phyloP scores from a whole-genome alignment of 1,284 basidiomycete genomes.

The Earliella scabrosa region DNA sequence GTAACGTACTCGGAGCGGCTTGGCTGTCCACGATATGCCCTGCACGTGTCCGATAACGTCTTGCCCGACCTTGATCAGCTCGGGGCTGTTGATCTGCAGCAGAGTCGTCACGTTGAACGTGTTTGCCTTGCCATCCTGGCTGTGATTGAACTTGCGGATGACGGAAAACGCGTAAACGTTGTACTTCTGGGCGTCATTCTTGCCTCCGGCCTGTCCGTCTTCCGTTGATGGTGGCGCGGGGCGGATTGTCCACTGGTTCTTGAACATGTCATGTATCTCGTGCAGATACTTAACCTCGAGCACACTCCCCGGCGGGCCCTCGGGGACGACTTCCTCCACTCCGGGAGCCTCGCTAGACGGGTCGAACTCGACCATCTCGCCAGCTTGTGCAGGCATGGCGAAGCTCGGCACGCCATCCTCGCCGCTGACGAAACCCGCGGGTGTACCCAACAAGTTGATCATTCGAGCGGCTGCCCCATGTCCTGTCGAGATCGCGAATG shows the following conservation, averaged over 20 bases:
- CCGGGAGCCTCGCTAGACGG: constrained; percentile 3
- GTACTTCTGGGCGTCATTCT: constrained; percentile 31
- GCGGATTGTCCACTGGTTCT: constrained; percentile 30
- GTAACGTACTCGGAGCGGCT: constrained; percentile 55
- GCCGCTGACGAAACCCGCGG: background rate
- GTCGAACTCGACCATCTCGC: constrained; percentile 27
- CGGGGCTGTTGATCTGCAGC: constrained; percentile 57
- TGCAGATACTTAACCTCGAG: constrained; percentile 35
- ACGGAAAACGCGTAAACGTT: constrained; percentile 35
- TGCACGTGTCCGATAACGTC: constrained; percentile 58
- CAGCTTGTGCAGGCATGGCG: constrained; percentile 22
- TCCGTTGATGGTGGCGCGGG: constrained; percentile 28
- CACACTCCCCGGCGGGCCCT: constrained; percentile 30
- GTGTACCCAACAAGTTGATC: constrained; percentile 14
- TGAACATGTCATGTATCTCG: constrained; percentile 32
- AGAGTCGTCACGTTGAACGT: constrained; percentile 32
- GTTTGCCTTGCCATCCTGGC: constrained; percentile 22
- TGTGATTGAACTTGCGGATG: constrained; percentile 34
- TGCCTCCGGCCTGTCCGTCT: constrained; percentile 10
- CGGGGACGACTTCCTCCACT: constrained; percentile 26
- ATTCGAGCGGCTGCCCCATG: constrained; percentile 5
- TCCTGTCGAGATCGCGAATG: too few species aligned
- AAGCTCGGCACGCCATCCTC: constrained; percentile 17
- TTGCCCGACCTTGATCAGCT: constrained; percentile 56
- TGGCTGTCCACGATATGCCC: constrained; percentile 60